These are phyloP conservation scores for Solanum chmielewskii DNA, from an alignment of 257 asterid species.

Conservation along the genomic window DNA sequence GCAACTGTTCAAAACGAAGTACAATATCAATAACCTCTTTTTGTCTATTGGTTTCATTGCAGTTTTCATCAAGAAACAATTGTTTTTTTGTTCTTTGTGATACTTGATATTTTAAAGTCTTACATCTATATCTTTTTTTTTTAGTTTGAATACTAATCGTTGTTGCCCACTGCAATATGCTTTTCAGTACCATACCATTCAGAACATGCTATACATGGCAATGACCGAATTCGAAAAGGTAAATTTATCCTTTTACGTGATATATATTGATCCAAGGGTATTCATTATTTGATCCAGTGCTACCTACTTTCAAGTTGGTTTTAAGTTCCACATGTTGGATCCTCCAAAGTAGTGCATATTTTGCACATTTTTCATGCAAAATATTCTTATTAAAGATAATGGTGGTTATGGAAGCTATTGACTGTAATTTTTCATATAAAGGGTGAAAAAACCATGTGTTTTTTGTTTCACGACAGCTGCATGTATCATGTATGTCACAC, in stretches of 20 bases:
- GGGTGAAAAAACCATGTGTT: background rate
- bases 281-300: background rate
- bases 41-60: background rate
- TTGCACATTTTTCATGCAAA: background rate
- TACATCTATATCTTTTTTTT: background rate
- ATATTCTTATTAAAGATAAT: background rate
- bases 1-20: background rate
- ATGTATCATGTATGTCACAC: background rate
- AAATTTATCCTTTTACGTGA: conserved; percentile 1
- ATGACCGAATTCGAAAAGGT: conserved; percentile 77
- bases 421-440: background rate
- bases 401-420: background rate
- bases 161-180: background rate
- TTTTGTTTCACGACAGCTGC: background rate
- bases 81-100: background rate
- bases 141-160: background rate
- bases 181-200: conserved; percentile 67
- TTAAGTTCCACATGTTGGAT: background rate
- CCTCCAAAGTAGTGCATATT: background rate
- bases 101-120: background rate
- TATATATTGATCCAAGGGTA: background rate
- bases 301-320: background rate
- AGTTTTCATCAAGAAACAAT: background rate
- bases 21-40: background rate
- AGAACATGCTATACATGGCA: conserved; percentile 75